Base-by-base conservation (phyloP, 495 filamentous ascomycete genomes). In the Annulohypoxylon nitens region DNA sequence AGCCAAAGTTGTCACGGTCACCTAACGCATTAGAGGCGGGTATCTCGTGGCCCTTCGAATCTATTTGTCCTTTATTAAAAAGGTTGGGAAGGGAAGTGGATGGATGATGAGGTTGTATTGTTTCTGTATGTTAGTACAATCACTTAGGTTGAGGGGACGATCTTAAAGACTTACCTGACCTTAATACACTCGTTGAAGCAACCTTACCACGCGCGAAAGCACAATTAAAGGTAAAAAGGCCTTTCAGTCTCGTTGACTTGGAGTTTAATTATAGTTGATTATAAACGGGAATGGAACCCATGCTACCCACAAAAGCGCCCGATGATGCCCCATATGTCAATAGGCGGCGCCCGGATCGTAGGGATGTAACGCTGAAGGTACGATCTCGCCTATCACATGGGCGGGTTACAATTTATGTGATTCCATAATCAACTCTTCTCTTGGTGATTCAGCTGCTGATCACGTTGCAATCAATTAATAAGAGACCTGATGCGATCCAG, bases 151-250 rank as follows among this genome's bases (percentile, higher is more conserved):
- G 64, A 10, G 25, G 9, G 26, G 9, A 26, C 37, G 10, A 50
- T n/a, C n/a, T 14, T n/a, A n/a, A n/a, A n/a, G n/a, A n/a, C n/a
- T n/a, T 34, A 55, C 20, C 50, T 57, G 23, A 65, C 53, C 53
- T 55, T 8, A 67, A 67, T 67, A 67, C 64, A 67, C 11, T 67
- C 64, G 50, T 58, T 67, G 18, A 60, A 34, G 1, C 10, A 55
- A 55, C 36, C 3, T 55, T 34, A 1, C 11, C 2, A n/a, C 9
- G 1, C 7, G 41, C n/a, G 16, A 0, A 45, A 45, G 41, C 3
- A 10, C 20, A 23, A 1, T 23, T 23, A 0, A 23, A 23, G 20
- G 20, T 23, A 23, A 23, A 23, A 18, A 47, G 8, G 18, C 12
- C 10, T 16, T 47, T 45, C 41, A n/a, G 12, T 5, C 41, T n/a